phyloP scores from a whole-genome alignment of 345 rosid genomes.

The Mallotus nudiflorus region DNA sequence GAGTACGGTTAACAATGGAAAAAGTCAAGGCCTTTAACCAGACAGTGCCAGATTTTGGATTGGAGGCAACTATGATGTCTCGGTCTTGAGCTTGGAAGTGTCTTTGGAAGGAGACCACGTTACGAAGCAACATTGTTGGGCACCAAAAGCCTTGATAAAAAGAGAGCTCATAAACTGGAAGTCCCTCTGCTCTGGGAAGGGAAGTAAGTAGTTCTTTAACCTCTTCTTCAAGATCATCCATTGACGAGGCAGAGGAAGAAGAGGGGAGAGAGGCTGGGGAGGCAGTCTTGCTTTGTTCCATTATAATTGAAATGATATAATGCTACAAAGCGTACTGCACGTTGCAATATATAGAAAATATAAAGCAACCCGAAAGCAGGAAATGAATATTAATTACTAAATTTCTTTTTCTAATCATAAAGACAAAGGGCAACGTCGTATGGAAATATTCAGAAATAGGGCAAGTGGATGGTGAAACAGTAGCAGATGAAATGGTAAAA shows the following conservation, averaged over 20 bases:
- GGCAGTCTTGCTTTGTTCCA: neutral
- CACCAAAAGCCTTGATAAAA: constrained; percentile 2
- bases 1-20: neutral
- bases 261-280: neutral
- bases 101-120: neutral
- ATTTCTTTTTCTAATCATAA: too few species aligned
- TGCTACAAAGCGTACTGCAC: too few species aligned
- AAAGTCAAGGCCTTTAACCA: neutral
- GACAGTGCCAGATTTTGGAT: neutral
- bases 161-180: neutral
- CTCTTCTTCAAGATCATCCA: constrained; percentile 1
- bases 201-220: neutral
- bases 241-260: neutral
- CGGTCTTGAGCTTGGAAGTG: neutral
- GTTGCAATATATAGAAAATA: too few species aligned
- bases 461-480: too few species aligned
- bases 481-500: too few species aligned
- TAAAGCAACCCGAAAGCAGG: too few species aligned
- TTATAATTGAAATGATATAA: too few species aligned
- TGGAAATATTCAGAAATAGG: too few species aligned
- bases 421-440: too few species aligned
- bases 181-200: neutral
- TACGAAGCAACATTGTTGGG: neutral
- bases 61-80: neutral
- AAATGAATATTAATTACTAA: too few species aligned